Base-by-base conservation (phyloP, 768 basidiomycete species). In the Boletales sp. region DNA sequence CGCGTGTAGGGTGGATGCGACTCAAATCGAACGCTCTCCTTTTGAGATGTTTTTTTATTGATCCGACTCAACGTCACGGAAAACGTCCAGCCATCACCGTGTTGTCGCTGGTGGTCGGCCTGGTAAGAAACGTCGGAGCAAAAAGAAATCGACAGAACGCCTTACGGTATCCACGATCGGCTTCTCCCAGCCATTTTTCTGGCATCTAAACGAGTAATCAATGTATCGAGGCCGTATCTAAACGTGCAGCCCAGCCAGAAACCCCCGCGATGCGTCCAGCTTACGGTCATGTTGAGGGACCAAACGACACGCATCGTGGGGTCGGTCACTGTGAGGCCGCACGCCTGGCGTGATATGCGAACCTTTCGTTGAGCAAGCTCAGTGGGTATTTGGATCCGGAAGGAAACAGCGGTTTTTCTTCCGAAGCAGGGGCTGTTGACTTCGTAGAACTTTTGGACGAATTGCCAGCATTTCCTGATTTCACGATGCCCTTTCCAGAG, bases 401-500 rank as follows among this genome's bases (percentile, higher is more conserved):
- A 36, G 90, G 90, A 61, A 94, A 94, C 33, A 94, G 69, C 1
- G 85, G 78, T 49, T 79, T 80, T 32, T 79, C 79, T 53, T 67
- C 69, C 30, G 55, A 54, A 2, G 61, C 48, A 46, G 49, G 33
- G 38, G 10, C 48, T 8, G 60, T 25, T 32, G 54, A n/a, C 34
- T 45, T 51, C 33, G 41, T 44, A 8, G 65, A 44, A 39, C 67
- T 72, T 55, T 89, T 92, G 31, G 85, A 78, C 1, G 88, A 88
- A 59, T 90, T 94, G 42, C 91, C 90, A n/a, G 90, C 87, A 65
- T 92, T 91, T 39, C 92, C 92, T 50, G 88, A 86, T 66, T 87
- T 89, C 55, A 92, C 83, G 45, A 93, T 89, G 56, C 86, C 86
- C 71, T 77, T 84, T 1, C 50, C 48, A 44, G 53, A 34, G 50